Conservation (phyloP, 345 rosid species). For the Hypericum androsaemum region DNA sequence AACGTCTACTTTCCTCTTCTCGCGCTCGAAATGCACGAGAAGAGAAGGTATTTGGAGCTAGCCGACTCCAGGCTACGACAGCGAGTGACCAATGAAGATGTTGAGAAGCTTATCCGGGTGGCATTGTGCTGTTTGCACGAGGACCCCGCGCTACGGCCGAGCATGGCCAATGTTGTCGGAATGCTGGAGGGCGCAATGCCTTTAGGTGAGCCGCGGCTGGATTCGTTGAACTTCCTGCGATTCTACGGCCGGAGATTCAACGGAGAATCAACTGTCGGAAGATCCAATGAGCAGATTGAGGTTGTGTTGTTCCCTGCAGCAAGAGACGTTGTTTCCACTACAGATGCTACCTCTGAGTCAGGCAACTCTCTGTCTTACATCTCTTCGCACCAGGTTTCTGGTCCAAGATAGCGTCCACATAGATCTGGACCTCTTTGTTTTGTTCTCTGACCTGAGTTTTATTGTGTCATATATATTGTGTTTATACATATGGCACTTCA, state of each 20-base stretch:
- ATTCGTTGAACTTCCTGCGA: constrained; percentile 12
- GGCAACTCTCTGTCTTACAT: not conserved
- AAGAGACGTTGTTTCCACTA: not conserved
- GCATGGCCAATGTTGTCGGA: constrained; percentile 11
- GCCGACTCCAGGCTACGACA: constrained; percentile 7
- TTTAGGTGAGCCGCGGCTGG: constrained; percentile 7
- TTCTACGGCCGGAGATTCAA: constrained; percentile 13
- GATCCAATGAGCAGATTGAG: not conserved
- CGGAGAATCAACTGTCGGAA: constrained; percentile 4
- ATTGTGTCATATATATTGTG: too few relatives aligned
- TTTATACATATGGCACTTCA: too few relatives aligned
- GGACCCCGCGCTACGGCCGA: constrained; percentile 8
- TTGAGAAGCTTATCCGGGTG: constrained; percentile 12
- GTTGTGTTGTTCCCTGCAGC: not conserved
- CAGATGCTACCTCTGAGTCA: not conserved
- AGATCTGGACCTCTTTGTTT: too few relatives aligned
- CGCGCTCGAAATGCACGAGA: constrained; percentile 14
- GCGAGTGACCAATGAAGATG: not conserved
- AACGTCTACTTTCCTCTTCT: constrained; percentile 11
- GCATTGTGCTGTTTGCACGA: constrained; percentile 14
- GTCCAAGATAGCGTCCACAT: constrained; percentile 8
- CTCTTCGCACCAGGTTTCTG: constrained; percentile 11
- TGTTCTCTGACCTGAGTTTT: too few relatives aligned
- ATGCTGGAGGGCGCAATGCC: constrained; percentile 15
- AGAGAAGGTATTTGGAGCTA: constrained; percentile 13